phyloP scores from a whole-genome alignment of 1,139 yeast species.

The Geotrichum armillariae region DNA sequence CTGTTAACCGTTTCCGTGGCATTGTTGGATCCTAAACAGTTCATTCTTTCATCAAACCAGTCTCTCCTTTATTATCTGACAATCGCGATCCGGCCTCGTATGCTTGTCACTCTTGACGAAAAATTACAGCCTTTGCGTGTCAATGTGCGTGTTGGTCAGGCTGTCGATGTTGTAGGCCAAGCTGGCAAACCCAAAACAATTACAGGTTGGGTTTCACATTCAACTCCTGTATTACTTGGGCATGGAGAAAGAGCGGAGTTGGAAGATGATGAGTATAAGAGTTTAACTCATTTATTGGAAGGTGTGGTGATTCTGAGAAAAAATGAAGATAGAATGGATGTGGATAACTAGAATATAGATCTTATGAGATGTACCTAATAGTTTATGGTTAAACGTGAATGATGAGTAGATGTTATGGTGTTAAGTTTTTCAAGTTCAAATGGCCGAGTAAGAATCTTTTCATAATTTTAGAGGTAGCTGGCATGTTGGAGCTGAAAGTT shows the following conservation, averaged over 20 bases:
- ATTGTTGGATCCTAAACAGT: slow-evolving; percentile 77
- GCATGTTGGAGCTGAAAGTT: no score
- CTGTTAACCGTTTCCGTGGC: slow-evolving; percentile 83
- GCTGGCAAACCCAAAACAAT: slow-evolving; percentile 99
- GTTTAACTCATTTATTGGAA: slow-evolving; percentile 79
- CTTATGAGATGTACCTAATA: background rate
- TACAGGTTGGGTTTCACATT: slow-evolving; percentile 99
- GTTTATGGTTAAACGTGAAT: no score
- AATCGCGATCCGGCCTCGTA: slow-evolving; percentile 89
- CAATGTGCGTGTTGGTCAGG: slow-evolving; percentile 97
- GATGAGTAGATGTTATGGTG: no score
- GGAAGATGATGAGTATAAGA: slow-evolving; percentile 90
- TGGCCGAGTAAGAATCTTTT: no score
- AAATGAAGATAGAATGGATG: slow-evolving; percentile 84
- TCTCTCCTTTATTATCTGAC: slow-evolving; percentile 83
- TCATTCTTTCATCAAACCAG: slow-evolving; percentile 65
- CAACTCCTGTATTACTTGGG: slow-evolving; percentile 91
- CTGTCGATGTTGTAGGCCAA: slow-evolving; percentile 97
- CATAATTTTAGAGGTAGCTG: no score
- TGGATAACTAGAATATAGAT: slow-evolving; percentile 38
- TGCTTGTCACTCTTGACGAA: slow-evolving; percentile 91
- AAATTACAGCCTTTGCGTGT: slow-evolving; percentile 86
- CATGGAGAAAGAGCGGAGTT: slow-evolving; percentile 96
- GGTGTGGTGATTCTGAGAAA: slow-evolving; percentile 92
- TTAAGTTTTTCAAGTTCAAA: no score